A percentile compares a stretch with the other conserved stretches of the same genome.
Conservation (phyloP, 306 rosid species). For the Glycine soja region DNA sequence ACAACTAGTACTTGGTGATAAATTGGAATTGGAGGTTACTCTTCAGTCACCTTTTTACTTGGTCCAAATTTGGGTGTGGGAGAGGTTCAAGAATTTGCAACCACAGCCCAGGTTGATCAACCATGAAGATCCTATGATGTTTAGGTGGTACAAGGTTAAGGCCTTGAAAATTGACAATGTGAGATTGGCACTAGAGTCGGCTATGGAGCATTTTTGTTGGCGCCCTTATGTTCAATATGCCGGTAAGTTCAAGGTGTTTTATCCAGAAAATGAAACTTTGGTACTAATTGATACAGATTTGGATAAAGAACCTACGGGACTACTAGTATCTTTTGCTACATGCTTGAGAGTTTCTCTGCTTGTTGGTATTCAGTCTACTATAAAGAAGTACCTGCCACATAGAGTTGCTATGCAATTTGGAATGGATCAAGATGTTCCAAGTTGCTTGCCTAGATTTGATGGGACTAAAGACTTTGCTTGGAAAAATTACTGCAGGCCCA, state of each 20-base stretch:
- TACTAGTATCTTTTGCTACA: slow-evolving; percentile 32
- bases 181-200: slow-evolving; percentile 41
- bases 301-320: too few relatives aligned
- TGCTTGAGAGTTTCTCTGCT: slow-evolving; percentile 56
- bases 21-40: too few relatives aligned
- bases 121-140: too few relatives aligned
- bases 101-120: too few relatives aligned
- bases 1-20: too few relatives aligned
- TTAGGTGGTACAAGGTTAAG: too few relatives aligned
- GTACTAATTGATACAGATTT: slow-evolving; percentile 21
- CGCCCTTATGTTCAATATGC: slow-evolving; percentile 54
- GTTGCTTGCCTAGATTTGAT: neutral
- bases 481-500: neutral
- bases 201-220: slow-evolving; percentile 52
- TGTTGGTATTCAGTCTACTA: slow-evolving; percentile 51
- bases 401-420: slow-evolving; percentile 72
- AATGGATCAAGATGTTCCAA: slow-evolving; percentile 67
- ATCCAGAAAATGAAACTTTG: slow-evolving; percentile 46
- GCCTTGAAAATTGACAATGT: too few relatives aligned
- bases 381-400: slow-evolving; percentile 58
- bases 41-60: too few relatives aligned
- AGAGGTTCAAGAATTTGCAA: too few relatives aligned
- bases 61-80: too few relatives aligned
- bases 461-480: slow-evolving; percentile 44
- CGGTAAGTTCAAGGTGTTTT: slow-evolving; percentile 27